These are phyloP conservation scores for Poa pratensis DNA, from an alignment of 176 grass and related monocot species.

Conservation along the genomic window DNA sequence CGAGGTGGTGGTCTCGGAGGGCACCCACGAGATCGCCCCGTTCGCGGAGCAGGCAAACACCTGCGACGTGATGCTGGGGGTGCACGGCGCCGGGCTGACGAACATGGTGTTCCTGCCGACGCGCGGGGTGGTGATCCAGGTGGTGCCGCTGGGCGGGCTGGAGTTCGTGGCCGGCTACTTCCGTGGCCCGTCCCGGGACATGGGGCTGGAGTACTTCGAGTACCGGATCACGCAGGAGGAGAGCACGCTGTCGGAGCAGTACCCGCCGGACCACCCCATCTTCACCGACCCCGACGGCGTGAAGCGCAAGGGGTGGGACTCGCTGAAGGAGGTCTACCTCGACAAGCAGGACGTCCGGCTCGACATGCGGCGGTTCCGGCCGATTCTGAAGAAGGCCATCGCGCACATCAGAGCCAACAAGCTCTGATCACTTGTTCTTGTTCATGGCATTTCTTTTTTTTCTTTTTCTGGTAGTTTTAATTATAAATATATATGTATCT, in stretches of 20 bases:
- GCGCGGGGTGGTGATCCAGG: conserved; percentile 72
- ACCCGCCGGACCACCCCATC: conserved; percentile 66
- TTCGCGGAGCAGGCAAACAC: conserved; percentile 67
- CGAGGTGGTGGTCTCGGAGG: conserved; percentile 71
- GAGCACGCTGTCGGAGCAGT: conserved; percentile 81
- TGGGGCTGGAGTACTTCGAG: conserved; percentile 73
- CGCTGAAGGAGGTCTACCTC: conserved; percentile 61
- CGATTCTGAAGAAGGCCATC: conserved; percentile 58
- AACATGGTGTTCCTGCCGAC: conserved; percentile 93
- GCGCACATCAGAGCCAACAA: conserved; percentile 42
- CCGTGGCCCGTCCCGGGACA: conserved; percentile 54
- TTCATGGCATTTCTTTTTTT: background rate
- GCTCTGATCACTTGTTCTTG: background rate
- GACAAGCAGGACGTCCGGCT: conserved; percentile 86
- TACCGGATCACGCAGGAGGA: conserved; percentile 79
- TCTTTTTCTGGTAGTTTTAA: background rate
- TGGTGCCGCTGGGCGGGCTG: conserved; percentile 73
- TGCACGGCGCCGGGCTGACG: conserved; percentile 84
- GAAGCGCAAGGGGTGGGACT: conserved; percentile 56
- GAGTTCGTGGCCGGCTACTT: conserved; percentile 66
- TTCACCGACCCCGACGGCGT: conserved; percentile 81
- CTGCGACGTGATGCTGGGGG: conserved; percentile 70
- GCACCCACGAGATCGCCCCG: conserved; percentile 51
- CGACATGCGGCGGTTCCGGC: conserved; percentile 66
- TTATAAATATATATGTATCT: background rate